A percentile compares a stretch with the other conserved stretches of the same genome.
Conservation (phyloP, 2,329 filamentous ascomycete genomes). For the Canariomyces notabilis region DNA sequence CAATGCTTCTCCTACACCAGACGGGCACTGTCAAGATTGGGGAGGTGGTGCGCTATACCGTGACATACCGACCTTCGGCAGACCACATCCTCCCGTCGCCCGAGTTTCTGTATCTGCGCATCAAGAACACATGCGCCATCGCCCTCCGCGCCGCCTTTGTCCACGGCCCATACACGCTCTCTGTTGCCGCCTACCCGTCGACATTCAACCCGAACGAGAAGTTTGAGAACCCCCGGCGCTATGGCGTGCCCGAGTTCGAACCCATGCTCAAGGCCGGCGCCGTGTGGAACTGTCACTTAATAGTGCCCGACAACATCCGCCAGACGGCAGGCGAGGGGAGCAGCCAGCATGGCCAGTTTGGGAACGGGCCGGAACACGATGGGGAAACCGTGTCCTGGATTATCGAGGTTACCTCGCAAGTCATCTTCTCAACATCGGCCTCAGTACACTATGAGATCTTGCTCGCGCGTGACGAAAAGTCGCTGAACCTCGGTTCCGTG, state of each 20-base stretch:
- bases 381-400: constrained; percentile 71
- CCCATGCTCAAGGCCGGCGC: constrained; percentile 94
- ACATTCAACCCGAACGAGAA: constrained; percentile 79
- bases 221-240: constrained; percentile 61
- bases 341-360: constrained; percentile 42
- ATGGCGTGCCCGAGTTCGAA: constrained; percentile 86
- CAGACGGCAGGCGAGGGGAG: constrained; percentile 56
- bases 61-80: constrained; percentile 84
- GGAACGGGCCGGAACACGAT: constrained; percentile 40
- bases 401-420: constrained; percentile 85
- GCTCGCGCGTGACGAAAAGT: constrained; percentile 80
- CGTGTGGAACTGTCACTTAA: constrained; percentile 73
- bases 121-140: constrained; percentile 88
- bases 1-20: constrained; percentile 89
- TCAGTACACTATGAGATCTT: constrained; percentile 84
- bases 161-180: constrained; percentile 89
- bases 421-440: constrained; percentile 87
- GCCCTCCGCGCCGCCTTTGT: constrained; percentile 92
- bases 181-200: constrained; percentile 78
- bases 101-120: constrained; percentile 71
- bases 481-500: constrained; percentile 58
- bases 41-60: constrained; percentile 84
- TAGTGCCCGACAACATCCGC: constrained; percentile 73
- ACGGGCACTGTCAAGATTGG: constrained; percentile 88
- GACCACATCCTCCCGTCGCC: constrained; percentile 90